A percentile compares a stretch with the other conserved stretches of the same genome.
Conservation (phyloP, 345 rosid species). For the Bruguiera parviflora region DNA sequence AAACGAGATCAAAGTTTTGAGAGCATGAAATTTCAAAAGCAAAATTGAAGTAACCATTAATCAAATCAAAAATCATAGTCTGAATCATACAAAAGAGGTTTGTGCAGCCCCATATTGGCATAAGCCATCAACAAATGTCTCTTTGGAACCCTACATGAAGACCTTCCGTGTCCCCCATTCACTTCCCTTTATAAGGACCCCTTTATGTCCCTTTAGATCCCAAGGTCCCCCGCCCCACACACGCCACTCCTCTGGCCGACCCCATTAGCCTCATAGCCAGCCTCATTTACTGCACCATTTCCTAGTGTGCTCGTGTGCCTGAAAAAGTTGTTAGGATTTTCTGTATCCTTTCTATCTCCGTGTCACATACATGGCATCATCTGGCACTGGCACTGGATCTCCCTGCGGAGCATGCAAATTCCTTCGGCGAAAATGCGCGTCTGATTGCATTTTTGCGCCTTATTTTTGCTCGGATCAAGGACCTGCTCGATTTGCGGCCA, state of each 20-base stretch:
- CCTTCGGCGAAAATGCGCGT: conserved; percentile 61
- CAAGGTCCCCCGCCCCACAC: conserved; percentile 6
- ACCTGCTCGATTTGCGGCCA: conserved; percentile 60
- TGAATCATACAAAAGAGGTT: not conserved
- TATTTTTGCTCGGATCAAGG: conserved; percentile 74
- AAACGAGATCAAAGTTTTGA: conserved; percentile 8
- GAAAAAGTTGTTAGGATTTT: not conserved
- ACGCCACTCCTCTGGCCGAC: not conserved
- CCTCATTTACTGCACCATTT: conserved; percentile 34
- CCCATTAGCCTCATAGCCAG: conserved; percentile 1
- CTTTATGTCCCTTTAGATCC: conserved; percentile 4
- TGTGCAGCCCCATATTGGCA: conserved; percentile 20
- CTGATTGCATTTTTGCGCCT: conserved; percentile 69
- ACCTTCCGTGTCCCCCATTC: conserved; percentile 54
- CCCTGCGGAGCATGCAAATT: conserved; percentile 89
- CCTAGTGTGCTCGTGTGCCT: conserved; percentile 48
- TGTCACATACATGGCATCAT: conserved; percentile 35
- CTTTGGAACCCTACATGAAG: conserved; percentile 52
- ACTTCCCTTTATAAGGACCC: conserved; percentile 31
- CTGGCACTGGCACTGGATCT: conserved; percentile 39
- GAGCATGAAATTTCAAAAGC: conserved; percentile 13
- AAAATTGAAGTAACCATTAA: not conserved
- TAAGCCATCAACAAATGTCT: conserved; percentile 51
- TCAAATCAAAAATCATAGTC: not conserved
- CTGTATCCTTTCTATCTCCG: not conserved